Base-by-base conservation (phyloP, 176 grass and related monocot species). In the Eremochloa ophiuroides region DNA sequence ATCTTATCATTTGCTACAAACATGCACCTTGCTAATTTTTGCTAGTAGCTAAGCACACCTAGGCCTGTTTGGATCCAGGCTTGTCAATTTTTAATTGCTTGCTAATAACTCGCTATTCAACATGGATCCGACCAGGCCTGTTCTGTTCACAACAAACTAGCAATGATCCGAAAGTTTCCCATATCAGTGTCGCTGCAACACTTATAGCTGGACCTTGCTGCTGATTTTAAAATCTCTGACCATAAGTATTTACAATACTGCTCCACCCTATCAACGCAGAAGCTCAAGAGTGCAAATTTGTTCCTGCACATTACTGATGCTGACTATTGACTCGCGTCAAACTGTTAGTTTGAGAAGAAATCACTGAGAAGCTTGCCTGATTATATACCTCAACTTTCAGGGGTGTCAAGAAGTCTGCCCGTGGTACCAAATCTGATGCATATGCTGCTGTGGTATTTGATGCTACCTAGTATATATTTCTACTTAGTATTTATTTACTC, bases 361-460 rank as follows among this genome's bases (percentile, higher is more conserved):
- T 61, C 30, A 73, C 16, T 15, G 14, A 67, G 66, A 71, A 40
- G 9, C 60, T 80, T 42, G 20, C 25, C 50, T 60, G 39, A 42
- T 7, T 84, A 16, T 62, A 14, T 38, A 58, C 8, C 23, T 51
- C 62, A 60, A 56, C 20, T 81, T 91, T n/a, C 90, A 94, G 92
- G 37, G 88, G 92, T 50, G 62, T 98, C 26, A 98, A 87, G 78
- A 87, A 48, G 66, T 89, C 88, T 68, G 60, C 84, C 9, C 82
- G 95, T 40, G 84, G 74, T 71, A 62, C 62, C 71, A 88, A 98
- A 83, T 93, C 88, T 7, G 95, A 98, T 58, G 90, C 90, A 16
- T 94, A 98, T 85, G 87, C 95, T 73, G 95, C 90, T n/a, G 69
- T 89, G 83, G 95, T 98, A 88, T 8, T 5, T 46, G 15, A 7